Base-by-base conservation (phyloP, 2,329 filamentous ascomycete genomes). In the Dothideomycetes sp. region DNA sequence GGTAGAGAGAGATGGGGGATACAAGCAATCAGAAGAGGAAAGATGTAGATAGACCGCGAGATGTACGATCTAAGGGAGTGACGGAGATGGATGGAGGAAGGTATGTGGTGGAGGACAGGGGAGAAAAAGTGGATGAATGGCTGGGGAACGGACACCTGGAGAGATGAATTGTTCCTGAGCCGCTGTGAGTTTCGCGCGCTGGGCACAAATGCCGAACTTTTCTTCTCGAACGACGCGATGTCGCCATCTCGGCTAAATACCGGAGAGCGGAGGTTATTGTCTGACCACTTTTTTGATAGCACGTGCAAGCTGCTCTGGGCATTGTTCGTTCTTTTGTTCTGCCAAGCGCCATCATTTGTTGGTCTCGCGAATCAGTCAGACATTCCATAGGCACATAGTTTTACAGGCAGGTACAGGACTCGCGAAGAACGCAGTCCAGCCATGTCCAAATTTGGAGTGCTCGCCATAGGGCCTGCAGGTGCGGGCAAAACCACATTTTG, bases 401-500 rank as follows among this genome's bases (percentile, higher is more conserved):
- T n/a, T n/a, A n/a, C n/a, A n/a, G n/a, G n/a, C n/a, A n/a, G n/a
- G n/a, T n/a, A n/a, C n/a, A n/a, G n/a, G n/a, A n/a, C n/a, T n/a
- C n/a, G n/a, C n/a, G n/a, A n/a, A n/a, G n/a, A n/a, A n/a, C n/a
- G n/a, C n/a, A n/a, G n/a, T n/a, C n/a, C 22, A 27, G 22, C 85
- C 64, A 60, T 47, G 46, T 57, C 53, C 64, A 94, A 95, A 64
- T 96, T 88, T 59, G 91, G 91, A 38, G 80, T 85, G 49, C 80
- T 96, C 64, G 81, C 96, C 45, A 94, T 96, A 82, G 91, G 91
- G 60, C 91, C 89, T 45, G 89, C 91, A 15, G 91, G 88, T 50
- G 88, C 87, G 16, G 91, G 91, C 65, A 98, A 86, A 75, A 93
- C 88, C 19, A 98, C 91, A 46, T 98, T 98, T 63, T 95, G 87